A percentile compares a stretch with the other conserved stretches of the same genome.
phyloP scores from a whole-genome alignment of 2,329 filamentous ascomycete genomes.

The Colletotrichum eleusines region DNA sequence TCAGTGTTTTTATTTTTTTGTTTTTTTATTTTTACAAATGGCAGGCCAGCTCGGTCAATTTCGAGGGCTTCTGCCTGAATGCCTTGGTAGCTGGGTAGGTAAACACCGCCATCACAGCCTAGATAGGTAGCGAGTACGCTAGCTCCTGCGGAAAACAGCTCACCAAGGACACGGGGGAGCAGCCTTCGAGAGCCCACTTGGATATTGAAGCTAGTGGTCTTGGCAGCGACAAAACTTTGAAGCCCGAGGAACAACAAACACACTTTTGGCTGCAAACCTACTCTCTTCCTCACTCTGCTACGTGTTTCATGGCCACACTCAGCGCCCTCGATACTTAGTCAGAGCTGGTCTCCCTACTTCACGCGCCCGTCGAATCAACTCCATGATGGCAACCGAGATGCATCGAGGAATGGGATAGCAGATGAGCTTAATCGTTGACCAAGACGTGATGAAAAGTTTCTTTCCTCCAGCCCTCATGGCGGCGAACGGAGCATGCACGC shows the following conservation, averaged over 20 bases:
- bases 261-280: not conserved
- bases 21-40: no score
- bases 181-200: conserved; percentile 2
- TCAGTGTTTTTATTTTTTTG: no score
- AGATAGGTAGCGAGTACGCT: no score
- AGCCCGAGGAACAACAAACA: not conserved
- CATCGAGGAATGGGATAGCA: not conserved
- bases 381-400: not conserved
- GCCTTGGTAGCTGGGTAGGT: no score
- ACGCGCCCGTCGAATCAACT: not conserved
- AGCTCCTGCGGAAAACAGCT: not conserved
- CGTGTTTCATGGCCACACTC: no score
- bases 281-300: not conserved
- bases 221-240: conserved; percentile 10
- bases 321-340: not conserved
- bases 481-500: not conserved
- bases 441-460: not conserved
- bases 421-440: not conserved
- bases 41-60: conserved; percentile 7
- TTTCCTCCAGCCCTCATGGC: not conserved
- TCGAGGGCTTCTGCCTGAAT: not conserved
- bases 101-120: no score
- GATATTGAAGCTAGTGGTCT: not conserved
- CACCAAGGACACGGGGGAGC: not conserved
- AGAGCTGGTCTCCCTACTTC: not conserved